Evolutionary conservation across 495 filamentous ascomycete species (phyloP).

Genomic region (Penicillium atrosanguineum): DNA sequence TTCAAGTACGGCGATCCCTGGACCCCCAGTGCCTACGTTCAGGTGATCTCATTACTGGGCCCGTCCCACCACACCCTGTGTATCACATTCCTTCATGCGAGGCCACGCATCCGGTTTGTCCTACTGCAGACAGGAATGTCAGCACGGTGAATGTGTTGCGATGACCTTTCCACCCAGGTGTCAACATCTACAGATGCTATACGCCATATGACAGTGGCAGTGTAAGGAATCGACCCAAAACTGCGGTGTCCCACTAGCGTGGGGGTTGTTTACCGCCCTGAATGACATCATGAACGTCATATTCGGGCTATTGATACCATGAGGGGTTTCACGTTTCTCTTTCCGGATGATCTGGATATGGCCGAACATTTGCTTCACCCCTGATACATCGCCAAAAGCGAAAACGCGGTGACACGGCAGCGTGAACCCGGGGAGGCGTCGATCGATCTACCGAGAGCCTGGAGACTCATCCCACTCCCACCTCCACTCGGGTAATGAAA

Average conservation of each 20-base stretch:
- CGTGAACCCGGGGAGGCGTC: not conserved
- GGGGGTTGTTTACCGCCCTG: constrained; percentile 21
- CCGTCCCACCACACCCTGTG: not conserved
- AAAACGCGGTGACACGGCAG: not conserved
- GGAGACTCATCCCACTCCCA: constrained; percentile 17
- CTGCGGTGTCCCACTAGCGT: constrained; percentile 14
- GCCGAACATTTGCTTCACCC: not conserved
- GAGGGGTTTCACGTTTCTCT: not conserved
- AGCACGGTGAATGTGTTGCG: not conserved
- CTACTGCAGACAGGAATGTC: not conserved
- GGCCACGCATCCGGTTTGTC: not conserved
- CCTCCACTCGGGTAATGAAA: constrained; percentile 25
- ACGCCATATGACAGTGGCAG: not conserved
- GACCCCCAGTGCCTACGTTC: not conserved
- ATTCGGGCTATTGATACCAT: not conserved
- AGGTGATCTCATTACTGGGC: not conserved
- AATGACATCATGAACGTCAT: constrained; percentile 19
- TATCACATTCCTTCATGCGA: not conserved
- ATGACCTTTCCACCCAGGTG: not conserved
- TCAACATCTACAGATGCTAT: not conserved
- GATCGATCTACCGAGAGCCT: constrained; percentile 15
- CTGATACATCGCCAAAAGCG: not conserved
- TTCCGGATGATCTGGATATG: not conserved
- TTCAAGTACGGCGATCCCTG: not conserved
- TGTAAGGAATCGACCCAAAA: not conserved